phyloP scores from a whole-genome alignment of 352 stramenopile genomes.

The Phytophthora pluvialis region DNA sequence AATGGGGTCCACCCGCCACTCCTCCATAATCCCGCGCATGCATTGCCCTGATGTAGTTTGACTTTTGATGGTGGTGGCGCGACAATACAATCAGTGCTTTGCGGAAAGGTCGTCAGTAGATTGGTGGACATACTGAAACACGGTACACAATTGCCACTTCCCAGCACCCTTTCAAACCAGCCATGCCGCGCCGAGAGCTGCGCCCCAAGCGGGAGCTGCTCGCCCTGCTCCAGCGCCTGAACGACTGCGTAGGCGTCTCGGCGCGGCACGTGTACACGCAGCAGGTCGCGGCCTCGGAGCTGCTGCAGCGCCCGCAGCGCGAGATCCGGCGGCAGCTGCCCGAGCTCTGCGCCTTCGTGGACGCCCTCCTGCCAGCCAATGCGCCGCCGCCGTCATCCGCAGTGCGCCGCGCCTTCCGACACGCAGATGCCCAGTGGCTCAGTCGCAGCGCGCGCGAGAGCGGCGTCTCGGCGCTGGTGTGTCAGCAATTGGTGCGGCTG shows the following conservation, averaged over 20 bases:
- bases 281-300: conserved; percentile 28
- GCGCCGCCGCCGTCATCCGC: not conserved
- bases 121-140: too few relatives aligned
- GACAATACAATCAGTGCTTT: too few relatives aligned
- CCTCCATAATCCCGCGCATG: too few relatives aligned
- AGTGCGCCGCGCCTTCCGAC: conserved; percentile 43
- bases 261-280: conserved; percentile 59
- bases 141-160: too few relatives aligned
- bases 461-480: conserved; percentile 55
- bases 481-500: conserved; percentile 54
- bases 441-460: conserved; percentile 63
- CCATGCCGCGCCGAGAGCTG: conserved; percentile 16
- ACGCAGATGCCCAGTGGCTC: conserved; percentile 61
- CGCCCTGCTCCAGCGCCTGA: conserved; percentile 37
- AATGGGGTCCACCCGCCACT: too few relatives aligned
- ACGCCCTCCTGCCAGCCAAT: conserved; percentile 29
- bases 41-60: too few relatives aligned
- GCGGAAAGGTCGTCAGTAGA: too few relatives aligned
- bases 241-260: conserved; percentile 52
- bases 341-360: conserved; percentile 52
- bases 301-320: conserved; percentile 30
- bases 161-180: not conserved
- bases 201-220: conserved; percentile 21
- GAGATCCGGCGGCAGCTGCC: conserved; percentile 47
- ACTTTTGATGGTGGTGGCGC: too few relatives aligned